Percentiles rank a stretch among this genome's conserved stretches.
Conservation (phyloP, 495 filamentous ascomycete species). For the Acidiella bohemica region DNA sequence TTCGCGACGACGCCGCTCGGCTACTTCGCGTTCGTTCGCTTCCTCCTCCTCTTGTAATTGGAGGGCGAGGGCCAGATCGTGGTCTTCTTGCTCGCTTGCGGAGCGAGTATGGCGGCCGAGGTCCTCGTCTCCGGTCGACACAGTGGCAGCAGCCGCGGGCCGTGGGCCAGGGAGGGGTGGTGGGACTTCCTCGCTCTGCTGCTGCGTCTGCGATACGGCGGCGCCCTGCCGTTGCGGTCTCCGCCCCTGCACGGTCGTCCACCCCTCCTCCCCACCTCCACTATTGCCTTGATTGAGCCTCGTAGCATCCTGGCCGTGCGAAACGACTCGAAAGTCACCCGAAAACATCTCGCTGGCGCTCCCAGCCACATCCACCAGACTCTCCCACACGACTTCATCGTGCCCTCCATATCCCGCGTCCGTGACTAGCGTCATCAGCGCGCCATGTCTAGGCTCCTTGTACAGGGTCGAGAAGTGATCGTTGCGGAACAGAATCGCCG, state of each 20-base stretch:
- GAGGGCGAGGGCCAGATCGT: constrained; percentile 63
- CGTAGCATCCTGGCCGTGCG: constrained; percentile 31
- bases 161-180: constrained; percentile 12
- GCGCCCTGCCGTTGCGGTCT: constrained; percentile 16
- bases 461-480: constrained; percentile 94
- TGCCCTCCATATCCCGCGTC: constrained; percentile 80
- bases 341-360: constrained; percentile 69
- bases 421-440: constrained; percentile 71
- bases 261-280: constrained; percentile 27
- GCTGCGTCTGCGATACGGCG: neutral
- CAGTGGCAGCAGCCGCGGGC: neutral
- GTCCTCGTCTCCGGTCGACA: neutral
- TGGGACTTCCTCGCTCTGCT: neutral
- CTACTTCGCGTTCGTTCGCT: constrained; percentile 40
- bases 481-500: constrained; percentile 88
- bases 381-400: constrained; percentile 93
- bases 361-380: constrained; percentile 76
- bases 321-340: constrained; percentile 79
- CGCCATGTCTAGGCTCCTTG: constrained; percentile 55
- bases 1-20: constrained; percentile 30
- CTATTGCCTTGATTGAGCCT: constrained; percentile 16
- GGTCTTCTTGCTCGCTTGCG: constrained; percentile 61
- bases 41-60: constrained; percentile 79
- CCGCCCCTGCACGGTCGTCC: constrained; percentile 39
- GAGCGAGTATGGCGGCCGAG: neutral